These are phyloP conservation scores for Aphanomyces cochlioides DNA, from an alignment of 352 stramenopile species.

Conservation along the genomic window DNA sequence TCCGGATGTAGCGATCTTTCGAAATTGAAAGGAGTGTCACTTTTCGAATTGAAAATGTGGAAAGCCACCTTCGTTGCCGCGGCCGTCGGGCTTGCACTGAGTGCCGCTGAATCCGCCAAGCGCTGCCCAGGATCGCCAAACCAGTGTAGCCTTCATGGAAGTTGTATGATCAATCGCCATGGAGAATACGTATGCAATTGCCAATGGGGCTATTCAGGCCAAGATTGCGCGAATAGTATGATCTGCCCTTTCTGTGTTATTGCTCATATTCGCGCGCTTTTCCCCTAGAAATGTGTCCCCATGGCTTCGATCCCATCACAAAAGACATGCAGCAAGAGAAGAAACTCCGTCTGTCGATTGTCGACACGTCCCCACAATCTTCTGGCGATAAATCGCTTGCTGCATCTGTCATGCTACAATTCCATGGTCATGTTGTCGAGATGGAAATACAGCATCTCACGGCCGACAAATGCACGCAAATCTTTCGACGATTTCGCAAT, in stretches of 20 bases:
- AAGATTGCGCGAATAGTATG: slow-evolving; percentile 60
- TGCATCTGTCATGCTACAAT: slow-evolving; percentile 52
- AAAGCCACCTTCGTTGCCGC: background rate
- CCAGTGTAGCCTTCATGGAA: slow-evolving; percentile 66
- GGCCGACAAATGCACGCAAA: slow-evolving; percentile 49
- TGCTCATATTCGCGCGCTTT: background rate
- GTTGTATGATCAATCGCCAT: slow-evolving; percentile 58
- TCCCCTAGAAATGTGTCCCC: slow-evolving; percentile 60
- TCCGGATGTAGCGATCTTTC: too few relatives aligned
- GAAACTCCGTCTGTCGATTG: slow-evolving; percentile 47
- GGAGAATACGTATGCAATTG: slow-evolving; percentile 74
- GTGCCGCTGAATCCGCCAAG: slow-evolving; percentile 34
- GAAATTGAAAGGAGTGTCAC: too few relatives aligned
- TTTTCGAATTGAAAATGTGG: too few relatives aligned
- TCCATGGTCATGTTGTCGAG: slow-evolving; percentile 67
- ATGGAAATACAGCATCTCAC: slow-evolving; percentile 54
- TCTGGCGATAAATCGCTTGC: slow-evolving; percentile 24
- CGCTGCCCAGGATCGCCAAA: slow-evolving; percentile 56
- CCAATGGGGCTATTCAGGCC: slow-evolving; percentile 58
- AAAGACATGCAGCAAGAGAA: slow-evolving; percentile 42
- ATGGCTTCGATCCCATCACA: slow-evolving; percentile 54
- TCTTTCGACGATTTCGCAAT: slow-evolving; percentile 71
- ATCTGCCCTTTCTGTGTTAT: background rate
- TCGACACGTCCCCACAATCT: slow-evolving; percentile 12
- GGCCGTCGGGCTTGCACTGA: slow-evolving; percentile 1